Evolutionary conservation across 2,329 filamentous ascomycete species (phyloP), one percentile per base, ranked within the genome.

Genomic region (Ophiognomonia clavigignenti-juglandacearum): DNA sequence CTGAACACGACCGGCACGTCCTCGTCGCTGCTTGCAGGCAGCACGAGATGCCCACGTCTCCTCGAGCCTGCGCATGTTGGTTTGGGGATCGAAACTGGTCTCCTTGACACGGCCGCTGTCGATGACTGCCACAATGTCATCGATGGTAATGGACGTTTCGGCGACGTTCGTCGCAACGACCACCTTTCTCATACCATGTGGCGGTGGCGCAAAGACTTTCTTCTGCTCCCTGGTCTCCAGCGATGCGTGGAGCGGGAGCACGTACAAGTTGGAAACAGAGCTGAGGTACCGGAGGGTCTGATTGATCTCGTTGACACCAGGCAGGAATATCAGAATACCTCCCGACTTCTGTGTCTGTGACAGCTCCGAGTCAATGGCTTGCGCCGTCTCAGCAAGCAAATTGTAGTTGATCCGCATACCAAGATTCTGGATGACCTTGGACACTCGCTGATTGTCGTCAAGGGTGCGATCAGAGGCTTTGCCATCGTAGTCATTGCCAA

Each of bases 61-160:
- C 56, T 92, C 86, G 2, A 98, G 80, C 59, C 88, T 90, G 36
- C 95, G 86, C 83, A 97, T 96, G 61, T 96, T 96, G 62, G 86
- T 95, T 53, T 85, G 79, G 0, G 89, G 82, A 62, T 97, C 93
- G 58, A 91, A 97, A 61, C 88, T 92, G 0, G 91, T 98, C 66
- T 98, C 92, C 62, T 98, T 98, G 50, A 98, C 93, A 44, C 89
- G 84, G 23, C 93, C 93, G 10, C 86, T 93, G 63, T 98, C 93
- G 53, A 98, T 92, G 38, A 98, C 93, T 2, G 88, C 92, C 3
- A 97, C 87, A 44, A 98, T 88, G 61, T 98, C 93, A 61, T 96
- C 91, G 51, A 98, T 98, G 0, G 93, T 98, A 63, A 98, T 97
- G 2, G 93, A 97, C 0, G 93, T 98, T 64, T 98, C 93, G 2